phyloP scores from a whole-genome alignment of 306 rosid species.

The Castanea crenata region DNA sequence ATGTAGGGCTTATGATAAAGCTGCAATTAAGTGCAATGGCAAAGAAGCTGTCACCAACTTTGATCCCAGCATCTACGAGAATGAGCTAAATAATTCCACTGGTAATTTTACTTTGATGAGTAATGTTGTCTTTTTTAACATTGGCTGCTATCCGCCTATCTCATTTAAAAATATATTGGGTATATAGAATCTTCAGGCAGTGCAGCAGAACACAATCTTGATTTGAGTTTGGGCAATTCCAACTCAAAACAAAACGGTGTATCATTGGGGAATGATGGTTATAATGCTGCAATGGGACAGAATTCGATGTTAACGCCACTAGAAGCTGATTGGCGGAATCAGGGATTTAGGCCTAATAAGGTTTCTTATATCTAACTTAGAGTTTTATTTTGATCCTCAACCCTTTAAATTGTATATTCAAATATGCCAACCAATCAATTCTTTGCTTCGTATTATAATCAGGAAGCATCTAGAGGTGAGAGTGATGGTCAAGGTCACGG shows the following conservation, averaged over 20 bases:
- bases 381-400: not conserved
- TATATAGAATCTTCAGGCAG: conserved; percentile 40
- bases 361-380: conserved; percentile 11
- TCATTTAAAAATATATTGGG: not conserved
- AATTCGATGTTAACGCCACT: conserved; percentile 6
- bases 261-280: conserved; percentile 26
- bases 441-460: conserved; percentile 16
- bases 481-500: conserved; percentile 30
- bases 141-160: not conserved
- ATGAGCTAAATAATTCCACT: conserved; percentile 65
- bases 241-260: conserved; percentile 35
- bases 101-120: conserved; percentile 36
- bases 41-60: conserved; percentile 98
- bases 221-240: conserved; percentile 67
- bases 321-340: conserved; percentile 40
- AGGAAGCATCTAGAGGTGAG: conserved; percentile 36
- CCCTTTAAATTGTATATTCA: not conserved
- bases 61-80: conserved; percentile 87
- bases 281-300: conserved; percentile 28
- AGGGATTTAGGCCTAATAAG: conserved; percentile 31
- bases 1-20: conserved; percentile 93
- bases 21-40: conserved; percentile 96
- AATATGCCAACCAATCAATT: not conserved
- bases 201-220: conserved; percentile 52
- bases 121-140: not conserved